Evolutionary conservation across 2,329 filamentous ascomycete genomes (phyloP), one percentile per base, ranked within the genome.

Genomic region (Trichothecium roseum): DNA sequence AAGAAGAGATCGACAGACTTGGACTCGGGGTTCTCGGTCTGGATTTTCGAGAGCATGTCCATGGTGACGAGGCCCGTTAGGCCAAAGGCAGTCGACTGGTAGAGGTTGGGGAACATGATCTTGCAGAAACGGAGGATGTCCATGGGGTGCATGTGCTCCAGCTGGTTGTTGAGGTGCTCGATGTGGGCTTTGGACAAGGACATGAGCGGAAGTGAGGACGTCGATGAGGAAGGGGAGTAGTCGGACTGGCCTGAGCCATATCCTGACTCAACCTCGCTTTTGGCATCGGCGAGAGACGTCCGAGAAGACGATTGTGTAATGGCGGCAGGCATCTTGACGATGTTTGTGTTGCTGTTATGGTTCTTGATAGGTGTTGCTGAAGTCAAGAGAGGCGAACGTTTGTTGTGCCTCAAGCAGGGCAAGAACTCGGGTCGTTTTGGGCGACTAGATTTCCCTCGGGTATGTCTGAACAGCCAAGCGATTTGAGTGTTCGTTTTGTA

Each of bases 41-140:
- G 64, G 38, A 91, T 71, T 62, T 83, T 83, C 44, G 83, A 82
- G 27, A 91, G 73, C 77, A 91, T 88, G 61, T 93, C 85, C 53
- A 91, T 69, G 40, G 83, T 87, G 45, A 79, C 84, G 24, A 91
- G 76, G 30, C 85, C 85, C 2, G 83, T 84, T 42, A 89, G 63
- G 36, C 84, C 84, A 53, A 89, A 89, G 37, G 84, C 84, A 10
- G 84, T 89, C 30, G 83, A 85, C 61, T 91, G 84, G 64, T 77
- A 95, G 30, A 96, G 76, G 55, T 82, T 82, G 51, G 91, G 91
- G 50, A 98, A 81, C 49, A 89, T 82, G 49, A 84, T 80, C 55
- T 89, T 83, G 69, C 81, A 86, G 83, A 94, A 95, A 63, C 79
- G 81, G 41, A 98, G 74, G 50, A 96, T 82, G 45, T 95, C 89